Percentiles rank a stretch among this genome's conserved stretches.
Conservation (phyloP, 1,139 yeast genomes). For the Arxiozyma telluris region DNA sequence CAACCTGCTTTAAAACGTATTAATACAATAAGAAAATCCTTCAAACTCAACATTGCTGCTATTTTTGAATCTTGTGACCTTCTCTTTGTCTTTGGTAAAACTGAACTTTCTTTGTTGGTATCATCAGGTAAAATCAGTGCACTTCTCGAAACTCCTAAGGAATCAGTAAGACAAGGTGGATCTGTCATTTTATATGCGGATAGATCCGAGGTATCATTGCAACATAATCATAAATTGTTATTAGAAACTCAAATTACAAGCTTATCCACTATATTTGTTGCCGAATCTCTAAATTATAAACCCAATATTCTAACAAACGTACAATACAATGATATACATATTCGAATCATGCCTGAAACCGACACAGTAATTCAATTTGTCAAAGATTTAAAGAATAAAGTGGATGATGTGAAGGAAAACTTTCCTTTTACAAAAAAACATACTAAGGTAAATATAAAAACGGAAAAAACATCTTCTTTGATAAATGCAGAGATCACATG, state of each 20-base stretch:
- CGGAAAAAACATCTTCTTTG: not conserved
- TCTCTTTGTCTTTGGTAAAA: conserved; percentile 21
- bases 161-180: conserved; percentile 17
- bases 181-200: conserved; percentile 18
- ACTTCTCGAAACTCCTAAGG: conserved; percentile 17
- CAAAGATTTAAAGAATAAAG: conserved; percentile 10
- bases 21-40: conserved; percentile 7
- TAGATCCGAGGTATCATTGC: conserved; percentile 16
- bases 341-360: conserved; percentile 19
- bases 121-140: conserved; percentile 26
- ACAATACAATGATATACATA: conserved; percentile 16
- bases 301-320: conserved; percentile 15
- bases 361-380: conserved; percentile 13
- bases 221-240: conserved; percentile 13
- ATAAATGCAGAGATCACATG: conserved; percentile 12
- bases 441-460: not conserved
- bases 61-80: conserved; percentile 20
- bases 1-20: conserved; percentile 4
- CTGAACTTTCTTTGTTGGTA: conserved; percentile 21
- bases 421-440: conserved; percentile 1
- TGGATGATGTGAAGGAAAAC: conserved; percentile 8
- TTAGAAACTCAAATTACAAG: conserved; percentile 18
- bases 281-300: conserved; percentile 13
- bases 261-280: conserved; percentile 14
- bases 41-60: conserved; percentile 15